These are phyloP conservation scores for Diutina siamensis DNA, from an alignment of 1,139 yeast genomes.

Conservation along the genomic window DNA sequence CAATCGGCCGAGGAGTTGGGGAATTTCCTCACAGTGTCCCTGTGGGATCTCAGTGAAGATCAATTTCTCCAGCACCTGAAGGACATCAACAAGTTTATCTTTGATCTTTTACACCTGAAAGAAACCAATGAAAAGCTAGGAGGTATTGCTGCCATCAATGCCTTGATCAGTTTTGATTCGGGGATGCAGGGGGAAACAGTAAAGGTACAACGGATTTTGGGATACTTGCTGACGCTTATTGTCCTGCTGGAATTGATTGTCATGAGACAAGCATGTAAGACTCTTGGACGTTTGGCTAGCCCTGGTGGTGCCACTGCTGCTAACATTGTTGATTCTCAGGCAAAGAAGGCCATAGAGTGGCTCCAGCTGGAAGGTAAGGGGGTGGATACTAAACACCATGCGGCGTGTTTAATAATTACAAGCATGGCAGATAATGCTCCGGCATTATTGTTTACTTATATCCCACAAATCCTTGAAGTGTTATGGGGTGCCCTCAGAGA, in stretches of 20 bases:
- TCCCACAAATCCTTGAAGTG: conserved; percentile 67
- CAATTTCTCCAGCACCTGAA: conserved; percentile 73
- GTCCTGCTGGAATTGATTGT: conserved; percentile 76
- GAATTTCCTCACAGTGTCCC: conserved; percentile 53
- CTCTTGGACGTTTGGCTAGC: conserved; percentile 78
- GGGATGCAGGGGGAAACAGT: conserved; percentile 63
- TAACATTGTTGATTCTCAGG: conserved; percentile 88
- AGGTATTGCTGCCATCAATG: conserved; percentile 83
- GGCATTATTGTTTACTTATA: conserved; percentile 66
- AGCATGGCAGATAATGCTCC: conserved; percentile 87
- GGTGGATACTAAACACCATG: conserved; percentile 72
- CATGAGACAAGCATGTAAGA: conserved; percentile 76
- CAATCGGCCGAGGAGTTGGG: conserved; percentile 59
- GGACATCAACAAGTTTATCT: conserved; percentile 78
- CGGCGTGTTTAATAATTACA: conserved; percentile 74
- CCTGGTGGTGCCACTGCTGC: conserved; percentile 86
- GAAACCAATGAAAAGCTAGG: conserved; percentile 71
- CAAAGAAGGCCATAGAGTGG: conserved; percentile 86
- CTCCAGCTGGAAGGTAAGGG: conserved; percentile 69
- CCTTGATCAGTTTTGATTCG: conserved; percentile 68
- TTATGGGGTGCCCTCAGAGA: conserved; percentile 86
- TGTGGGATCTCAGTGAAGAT: conserved; percentile 68
- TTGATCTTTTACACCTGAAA: conserved; percentile 70
- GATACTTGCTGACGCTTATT: conserved; percentile 70
- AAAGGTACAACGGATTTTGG: conserved; percentile 83